Evolutionary conservation across 208 protist genomes (phyloP).

Genomic region (Angomonas deanei): DNA sequence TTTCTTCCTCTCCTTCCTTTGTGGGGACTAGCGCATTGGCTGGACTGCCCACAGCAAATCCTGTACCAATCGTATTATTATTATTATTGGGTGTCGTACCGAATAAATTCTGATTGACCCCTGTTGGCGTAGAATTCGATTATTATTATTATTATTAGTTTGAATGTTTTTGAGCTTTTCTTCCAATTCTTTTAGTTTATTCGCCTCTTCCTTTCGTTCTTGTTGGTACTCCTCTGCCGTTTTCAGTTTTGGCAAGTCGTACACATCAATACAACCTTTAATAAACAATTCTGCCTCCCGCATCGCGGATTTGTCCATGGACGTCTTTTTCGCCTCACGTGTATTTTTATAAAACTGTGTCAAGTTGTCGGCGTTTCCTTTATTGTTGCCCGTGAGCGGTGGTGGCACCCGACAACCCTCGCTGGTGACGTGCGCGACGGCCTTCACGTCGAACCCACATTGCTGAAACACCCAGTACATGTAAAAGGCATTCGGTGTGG

Average conservation of each 20-base stretch:
- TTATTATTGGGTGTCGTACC: too few relatives aligned
- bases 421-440: conserved; percentile 1
- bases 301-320: background rate
- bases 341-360: background rate
- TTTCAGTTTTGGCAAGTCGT: conserved; percentile 4
- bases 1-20: background rate
- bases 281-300: conserved; percentile 12
- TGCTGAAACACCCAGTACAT: conserved; percentile 14
- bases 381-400: background rate
- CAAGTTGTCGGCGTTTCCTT: background rate
- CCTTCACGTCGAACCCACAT: conserved; percentile 10
- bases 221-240: background rate
- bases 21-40: background rate
- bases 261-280: conserved; percentile 13
- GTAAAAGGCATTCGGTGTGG: conserved; percentile 9
- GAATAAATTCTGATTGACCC: too few relatives aligned
- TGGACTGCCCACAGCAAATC: background rate
- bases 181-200: too few relatives aligned
- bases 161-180: too few relatives aligned
- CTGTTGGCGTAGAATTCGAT: too few relatives aligned
- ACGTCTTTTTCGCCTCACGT: background rate
- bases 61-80: too few relatives aligned
- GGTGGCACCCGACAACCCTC: conserved; percentile 1
- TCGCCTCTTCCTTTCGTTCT: background rate
- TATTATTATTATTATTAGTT: too few relatives aligned